Percentiles rank a stretch among this genome's conserved stretches.
Evolutionary conservation across 176 grass and related monocot species (phyloP).

Genomic region (Avena eriantha): DNA sequence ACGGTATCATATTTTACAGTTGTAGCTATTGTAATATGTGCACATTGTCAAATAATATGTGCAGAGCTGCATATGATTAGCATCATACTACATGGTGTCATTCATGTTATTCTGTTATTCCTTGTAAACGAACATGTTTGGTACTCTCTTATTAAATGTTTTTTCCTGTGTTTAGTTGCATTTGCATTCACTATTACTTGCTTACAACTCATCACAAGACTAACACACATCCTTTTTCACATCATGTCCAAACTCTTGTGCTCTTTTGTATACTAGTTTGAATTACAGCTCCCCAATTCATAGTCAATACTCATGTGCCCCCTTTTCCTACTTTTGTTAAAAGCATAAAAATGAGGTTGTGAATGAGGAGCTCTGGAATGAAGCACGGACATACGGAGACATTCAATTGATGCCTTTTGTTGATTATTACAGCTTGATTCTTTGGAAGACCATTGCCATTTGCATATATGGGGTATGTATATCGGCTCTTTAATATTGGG

Average conservation of each 20-base stretch:
- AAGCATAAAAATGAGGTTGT: constrained; percentile 97
- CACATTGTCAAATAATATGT: constrained; percentile 26
- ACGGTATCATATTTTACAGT: neutral
- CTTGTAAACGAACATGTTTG: neutral
- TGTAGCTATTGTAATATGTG: constrained; percentile 5
- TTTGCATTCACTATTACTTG: neutral
- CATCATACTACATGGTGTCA: neutral
- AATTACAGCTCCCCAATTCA: constrained; percentile 18
- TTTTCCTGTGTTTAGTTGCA: neutral
- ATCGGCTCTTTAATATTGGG: neutral
- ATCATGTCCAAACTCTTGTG: constrained; percentile 16
- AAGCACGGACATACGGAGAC: constrained; percentile 89
- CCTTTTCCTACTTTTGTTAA: constrained; percentile 39
- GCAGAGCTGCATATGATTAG: constrained; percentile 5
- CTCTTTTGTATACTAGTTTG: constrained; percentile 15
- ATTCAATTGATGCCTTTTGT: constrained; percentile 99
- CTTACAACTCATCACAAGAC: constrained; percentile 11
- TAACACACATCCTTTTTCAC: neutral
- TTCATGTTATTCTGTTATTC: constrained; percentile 31
- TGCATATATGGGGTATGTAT: constrained; percentile 89
- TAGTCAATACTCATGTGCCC: constrained; percentile 38
- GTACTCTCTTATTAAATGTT: neutral
- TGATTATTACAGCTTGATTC: constrained; percentile 98
- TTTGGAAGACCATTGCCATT: constrained; percentile 97
- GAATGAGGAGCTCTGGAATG: constrained; percentile 96